Evolutionary conservation across 257 asterid genomes (phyloP).

Genomic region (Solanum bulbocastanum): DNA sequence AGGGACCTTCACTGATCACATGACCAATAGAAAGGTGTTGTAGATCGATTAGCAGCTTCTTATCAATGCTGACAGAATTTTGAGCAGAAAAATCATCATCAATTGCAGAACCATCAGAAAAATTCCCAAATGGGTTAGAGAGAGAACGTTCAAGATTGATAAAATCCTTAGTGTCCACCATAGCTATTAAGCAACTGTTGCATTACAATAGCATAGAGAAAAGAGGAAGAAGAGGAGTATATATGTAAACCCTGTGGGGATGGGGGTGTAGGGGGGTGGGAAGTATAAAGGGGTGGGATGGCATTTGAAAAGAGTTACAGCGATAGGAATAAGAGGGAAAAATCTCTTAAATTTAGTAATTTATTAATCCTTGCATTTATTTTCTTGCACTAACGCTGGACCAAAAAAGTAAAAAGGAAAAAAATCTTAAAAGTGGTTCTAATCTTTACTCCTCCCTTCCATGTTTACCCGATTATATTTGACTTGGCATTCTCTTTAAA

Average conservation of each 20-base stretch:
- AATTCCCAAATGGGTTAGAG: not conserved
- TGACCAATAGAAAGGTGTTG: slow-evolving; percentile 29
- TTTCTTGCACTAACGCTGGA: not conserved
- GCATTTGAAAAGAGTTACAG: slow-evolving; percentile 22
- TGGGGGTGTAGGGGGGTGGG: too few species aligned
- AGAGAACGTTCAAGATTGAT: not conserved
- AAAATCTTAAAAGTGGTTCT: not conserved
- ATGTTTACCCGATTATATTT: too few species aligned
- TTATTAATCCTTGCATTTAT: not conserved
- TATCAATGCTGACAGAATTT: slow-evolving; percentile 13
- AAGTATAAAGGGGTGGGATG: not conserved
- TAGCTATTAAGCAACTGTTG: slow-evolving; percentile 1
- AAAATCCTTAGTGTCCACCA: not conserved
- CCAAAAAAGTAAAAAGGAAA: not conserved
- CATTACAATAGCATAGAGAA: slow-evolving; percentile 4
- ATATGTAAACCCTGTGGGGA: not conserved
- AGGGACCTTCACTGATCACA: slow-evolving; percentile 37
- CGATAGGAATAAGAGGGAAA: slow-evolving; percentile 34
- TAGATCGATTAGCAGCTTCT: slow-evolving; percentile 27
- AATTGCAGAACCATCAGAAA: not conserved
- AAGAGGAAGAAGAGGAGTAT: not conserved
- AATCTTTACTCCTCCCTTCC: not conserved
- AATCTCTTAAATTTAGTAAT: slow-evolving; percentile 4
- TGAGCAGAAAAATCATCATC: not conserved
- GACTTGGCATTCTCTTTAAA: not conserved